Conservation (phyloP, 2,329 filamentous ascomycete species). For the Drechslera avenae region DNA sequence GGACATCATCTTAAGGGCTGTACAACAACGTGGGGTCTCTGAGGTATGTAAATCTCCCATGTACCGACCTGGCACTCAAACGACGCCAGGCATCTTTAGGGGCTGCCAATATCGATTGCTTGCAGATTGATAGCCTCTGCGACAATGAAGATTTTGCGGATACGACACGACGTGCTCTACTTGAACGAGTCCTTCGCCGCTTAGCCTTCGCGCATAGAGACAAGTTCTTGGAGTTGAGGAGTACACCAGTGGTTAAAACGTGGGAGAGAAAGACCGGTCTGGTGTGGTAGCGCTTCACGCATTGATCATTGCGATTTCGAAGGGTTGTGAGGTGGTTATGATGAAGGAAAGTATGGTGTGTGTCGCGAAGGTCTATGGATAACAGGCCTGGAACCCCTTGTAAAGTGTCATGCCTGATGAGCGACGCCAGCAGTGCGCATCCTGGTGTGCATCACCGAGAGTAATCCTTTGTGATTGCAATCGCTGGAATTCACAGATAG, state of each 20-base stretch:
- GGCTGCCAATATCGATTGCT: not conserved
- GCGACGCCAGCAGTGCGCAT: too few species aligned
- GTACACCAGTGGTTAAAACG: slow-evolving; percentile 13
- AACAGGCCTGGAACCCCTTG: too few species aligned
- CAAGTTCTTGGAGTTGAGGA: slow-evolving; percentile 24
- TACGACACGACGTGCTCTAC: not conserved
- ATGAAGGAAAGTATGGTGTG: not conserved
- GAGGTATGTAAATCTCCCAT: not conserved
- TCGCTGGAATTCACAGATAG: not conserved
- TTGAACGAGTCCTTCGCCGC: slow-evolving; percentile 20
- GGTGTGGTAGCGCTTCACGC: slow-evolving; percentile 12
- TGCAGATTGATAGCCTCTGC: not conserved
- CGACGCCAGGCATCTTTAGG: not conserved
- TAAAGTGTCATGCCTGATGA: too few species aligned
- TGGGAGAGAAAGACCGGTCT: slow-evolving; percentile 29
- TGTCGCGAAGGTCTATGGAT: not conserved
- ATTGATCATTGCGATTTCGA: not conserved
- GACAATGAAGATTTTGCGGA: not conserved
- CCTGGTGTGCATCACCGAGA: too few species aligned
- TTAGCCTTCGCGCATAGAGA: slow-evolving; percentile 17
- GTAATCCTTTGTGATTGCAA: not conserved
- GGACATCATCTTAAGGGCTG: not conserved
- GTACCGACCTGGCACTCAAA: not conserved
- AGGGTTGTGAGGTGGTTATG: not conserved
- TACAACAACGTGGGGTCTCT: not conserved